A percentile compares a stretch with the other conserved stretches of the same genome.
Evolutionary conservation across 2,329 filamentous ascomycete genomes (phyloP).

Genomic region (Ophioceras dolichostomum): DNA sequence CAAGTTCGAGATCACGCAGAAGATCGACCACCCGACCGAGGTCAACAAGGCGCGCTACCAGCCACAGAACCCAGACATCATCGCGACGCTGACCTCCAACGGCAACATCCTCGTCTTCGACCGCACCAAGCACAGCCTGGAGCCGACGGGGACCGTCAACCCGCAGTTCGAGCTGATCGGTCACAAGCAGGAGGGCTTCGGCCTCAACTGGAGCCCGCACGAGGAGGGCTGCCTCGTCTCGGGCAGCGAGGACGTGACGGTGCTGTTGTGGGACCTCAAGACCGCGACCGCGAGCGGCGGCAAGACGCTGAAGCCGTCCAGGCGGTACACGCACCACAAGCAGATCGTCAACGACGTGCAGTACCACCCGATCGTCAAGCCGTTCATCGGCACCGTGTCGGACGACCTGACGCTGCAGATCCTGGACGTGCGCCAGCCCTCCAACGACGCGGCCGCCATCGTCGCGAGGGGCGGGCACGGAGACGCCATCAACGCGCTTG

Average conservation of each 20-base stretch:
- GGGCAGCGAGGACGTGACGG: constrained; percentile 84
- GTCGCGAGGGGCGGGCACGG: constrained; percentile 64
- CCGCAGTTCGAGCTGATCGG: constrained; percentile 78
- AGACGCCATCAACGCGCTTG: constrained; percentile 90
- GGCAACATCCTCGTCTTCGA: constrained; percentile 88
- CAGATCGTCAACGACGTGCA: constrained; percentile 96
- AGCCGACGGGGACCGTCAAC: constrained; percentile 61
- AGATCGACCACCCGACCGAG: constrained; percentile 91
- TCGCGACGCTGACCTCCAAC: constrained; percentile 84
- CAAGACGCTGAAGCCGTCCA: constrained; percentile 56
- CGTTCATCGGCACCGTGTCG: constrained; percentile 84
- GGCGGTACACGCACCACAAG: constrained; percentile 76
- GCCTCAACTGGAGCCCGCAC: constrained; percentile 84
- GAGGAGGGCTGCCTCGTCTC: constrained; percentile 71
- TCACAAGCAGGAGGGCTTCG: constrained; percentile 83
- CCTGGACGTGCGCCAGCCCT: constrained; percentile 65
- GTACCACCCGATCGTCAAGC: constrained; percentile 76
- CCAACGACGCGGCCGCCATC: constrained; percentile 55
- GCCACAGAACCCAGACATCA: constrained; percentile 92
- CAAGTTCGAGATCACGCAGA: constrained; percentile 86
- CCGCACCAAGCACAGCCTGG: constrained; percentile 79
- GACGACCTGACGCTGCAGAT: constrained; percentile 92
- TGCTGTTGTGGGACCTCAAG: constrained; percentile 85
- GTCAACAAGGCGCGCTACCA: constrained; percentile 98
- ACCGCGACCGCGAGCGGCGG: constrained; percentile 53